Conservation (phyloP, 1,139 yeast genomes). For the Protomyces gravidus region DNA sequence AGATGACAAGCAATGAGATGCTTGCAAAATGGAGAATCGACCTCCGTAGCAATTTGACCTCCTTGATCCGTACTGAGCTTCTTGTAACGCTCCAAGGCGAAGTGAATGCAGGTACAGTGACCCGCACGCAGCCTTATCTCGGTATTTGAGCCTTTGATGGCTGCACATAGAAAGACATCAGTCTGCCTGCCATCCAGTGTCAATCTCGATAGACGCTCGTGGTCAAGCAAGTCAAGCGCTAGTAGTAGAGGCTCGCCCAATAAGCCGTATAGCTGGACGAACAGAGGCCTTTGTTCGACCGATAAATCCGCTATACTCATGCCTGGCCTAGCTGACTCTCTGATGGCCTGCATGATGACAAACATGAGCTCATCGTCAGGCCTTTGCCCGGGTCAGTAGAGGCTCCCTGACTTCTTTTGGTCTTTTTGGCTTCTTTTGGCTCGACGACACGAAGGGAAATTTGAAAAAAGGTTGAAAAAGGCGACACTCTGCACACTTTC, state of each 20-base stretch:
- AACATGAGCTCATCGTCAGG: too few relatives aligned
- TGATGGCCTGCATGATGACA: too few relatives aligned
- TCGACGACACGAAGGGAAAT: too few relatives aligned
- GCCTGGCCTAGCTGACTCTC: too few relatives aligned
- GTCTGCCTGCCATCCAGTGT: background rate
- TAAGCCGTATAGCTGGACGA: conserved; percentile 2
- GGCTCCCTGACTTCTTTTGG: too few relatives aligned
- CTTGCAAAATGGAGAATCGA: conserved; percentile 15
- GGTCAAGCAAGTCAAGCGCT: conserved; percentile 21
- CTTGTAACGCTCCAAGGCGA: conserved; percentile 7
- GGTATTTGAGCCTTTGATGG: background rate
- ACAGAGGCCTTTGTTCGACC: too few relatives aligned
- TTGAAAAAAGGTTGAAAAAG: too few relatives aligned
- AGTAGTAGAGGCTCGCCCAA: conserved; percentile 21
- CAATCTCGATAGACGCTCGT: background rate
- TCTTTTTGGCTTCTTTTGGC: too few relatives aligned
- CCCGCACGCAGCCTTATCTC: conserved; percentile 25
- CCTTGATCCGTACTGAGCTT: background rate
- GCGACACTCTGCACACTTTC: too few relatives aligned
- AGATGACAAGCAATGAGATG: conserved; percentile 28
- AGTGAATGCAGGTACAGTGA: conserved; percentile 28
- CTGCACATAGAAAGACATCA: conserved; percentile 4
- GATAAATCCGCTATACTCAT: too few relatives aligned
- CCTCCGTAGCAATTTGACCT: too few relatives aligned
- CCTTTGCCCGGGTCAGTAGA: too few relatives aligned